A percentile compares a stretch with the other conserved stretches of the same genome.
Conservation (phyloP, 352 stramenopile species). For the Pythium insidiosum region DNA sequence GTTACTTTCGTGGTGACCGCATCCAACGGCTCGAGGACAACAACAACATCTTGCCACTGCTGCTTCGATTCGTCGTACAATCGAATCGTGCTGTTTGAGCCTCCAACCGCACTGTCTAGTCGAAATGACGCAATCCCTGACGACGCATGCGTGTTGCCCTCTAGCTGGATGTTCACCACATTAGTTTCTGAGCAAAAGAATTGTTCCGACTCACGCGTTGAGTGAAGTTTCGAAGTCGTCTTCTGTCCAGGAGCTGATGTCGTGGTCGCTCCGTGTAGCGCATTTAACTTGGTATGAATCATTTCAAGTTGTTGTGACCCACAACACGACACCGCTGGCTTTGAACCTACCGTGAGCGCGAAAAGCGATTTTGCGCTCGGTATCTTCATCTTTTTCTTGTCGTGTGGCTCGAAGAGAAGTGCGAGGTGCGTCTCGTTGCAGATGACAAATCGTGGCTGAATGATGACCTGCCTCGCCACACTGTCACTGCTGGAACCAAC, state of each 20-base stretch:
- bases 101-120: slow-evolving; percentile 38
- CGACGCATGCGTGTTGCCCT: slow-evolving; percentile 38
- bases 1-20: slow-evolving; percentile 64
- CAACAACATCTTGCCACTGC: slow-evolving; percentile 72
- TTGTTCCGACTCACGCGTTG: slow-evolving; percentile 43
- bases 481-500: slow-evolving; percentile 34
- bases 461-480: slow-evolving; percentile 42
- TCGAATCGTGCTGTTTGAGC: slow-evolving; percentile 55
- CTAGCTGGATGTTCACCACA: slow-evolving; percentile 51
- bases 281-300: slow-evolving; percentile 69
- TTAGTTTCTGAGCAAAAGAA: slow-evolving; percentile 71
- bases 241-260: slow-evolving; percentile 9
- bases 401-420: slow-evolving; percentile 43
- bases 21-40: slow-evolving; percentile 58
- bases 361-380: slow-evolving; percentile 63
- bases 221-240: slow-evolving; percentile 22
- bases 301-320: slow-evolving; percentile 52
- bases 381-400: slow-evolving; percentile 40
- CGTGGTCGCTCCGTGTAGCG: slow-evolving; percentile 34
- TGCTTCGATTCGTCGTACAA: slow-evolving; percentile 66
- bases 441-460: slow-evolving; percentile 59
- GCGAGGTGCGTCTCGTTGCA: slow-evolving; percentile 46
- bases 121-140: slow-evolving; percentile 57
- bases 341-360: slow-evolving; percentile 27
- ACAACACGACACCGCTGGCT: slow-evolving; percentile 36